Base-by-base conservation (phyloP, 768 basidiomycete genomes). In the Suillus clintonianus region DNA sequence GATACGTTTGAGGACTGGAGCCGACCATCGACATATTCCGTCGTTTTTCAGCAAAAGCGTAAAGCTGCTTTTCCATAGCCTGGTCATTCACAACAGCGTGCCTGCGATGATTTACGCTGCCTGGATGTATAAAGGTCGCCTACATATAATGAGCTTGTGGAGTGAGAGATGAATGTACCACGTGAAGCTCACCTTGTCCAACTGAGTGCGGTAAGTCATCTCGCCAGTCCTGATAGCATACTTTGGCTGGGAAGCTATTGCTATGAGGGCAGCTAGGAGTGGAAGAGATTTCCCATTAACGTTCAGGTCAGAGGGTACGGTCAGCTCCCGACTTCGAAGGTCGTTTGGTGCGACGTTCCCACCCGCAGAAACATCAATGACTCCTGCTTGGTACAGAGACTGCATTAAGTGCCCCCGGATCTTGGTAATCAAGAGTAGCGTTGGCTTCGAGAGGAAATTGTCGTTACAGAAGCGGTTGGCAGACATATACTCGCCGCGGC, bases 361-460 rank as follows among this genome's bases (percentile, higher is more conserved):
- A 45, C 94, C 92, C 32, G 86, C 91, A 1, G 93, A 90, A 48
- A 94, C 86, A 58, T 90, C 86, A 54, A 97, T 87, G 41, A 95
- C 87, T 19, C 96, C 95, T 17, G 89, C 88, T 63, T 87, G 83
- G 69, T 91, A 89, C 60, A 97, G 79, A 1, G 90, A 82, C 70
- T 89, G 88, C 43, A 95, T 74, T 37, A 98, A 79, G 66, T 95
- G 93, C 2, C 77, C 79, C 75, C 91, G 91, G 71, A 95, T 85
- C 77, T 90, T 92, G 67, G 90, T 85, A 57, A 97, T 91, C 73
- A 89, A 81, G 22, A 94, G 77, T 57, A 97, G 76, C 0, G 91
- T 93, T n/a, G 92, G 88, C 71, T 91, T 94, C 32, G 89, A 87
- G 60, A 97, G 81, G 82, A 97, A 97, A 74, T 97, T 97, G 41